Evolutionary conservation across 2,329 filamentous ascomycete genomes (phyloP), one percentile per base, ranked within the genome.

Genomic region (Aspergillus alliaceus): DNA sequence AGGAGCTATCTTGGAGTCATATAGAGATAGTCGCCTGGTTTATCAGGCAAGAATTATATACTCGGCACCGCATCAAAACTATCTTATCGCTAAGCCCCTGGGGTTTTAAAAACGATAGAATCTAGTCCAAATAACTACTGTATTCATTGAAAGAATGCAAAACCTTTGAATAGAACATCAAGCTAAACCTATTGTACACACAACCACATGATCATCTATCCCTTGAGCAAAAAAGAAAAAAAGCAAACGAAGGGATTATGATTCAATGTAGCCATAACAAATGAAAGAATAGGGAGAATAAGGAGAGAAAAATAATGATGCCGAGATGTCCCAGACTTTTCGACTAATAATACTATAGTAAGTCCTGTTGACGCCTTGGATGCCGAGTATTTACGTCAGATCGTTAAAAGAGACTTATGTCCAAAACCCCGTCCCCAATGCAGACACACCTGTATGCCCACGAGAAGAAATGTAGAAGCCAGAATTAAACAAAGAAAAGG

Each of bases 331-430:
- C 56, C 59, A 60, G 55, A 62, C 54, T 62, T 56, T 62, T 65
- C 57, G 56, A 61, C 58, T 57, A 58, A 58, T 61, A 59, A 56
- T 59, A 56, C 56, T 54, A 60, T 54, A 59, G 54, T 40, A 60
- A 40, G 51, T 58, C 64, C 58, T 56, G 58, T 63, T 65, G 63
- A 67, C 63, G 64, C 65, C 65, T 58, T 53, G 59, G 57, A 67
- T 67, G 65, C 65, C 64, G 58, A 60, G 59, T 67, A 67, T 66
- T 59, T 67, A 65, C 61, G 64, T 67, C 61, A 61, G 56, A 57
- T 67, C 65, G 62, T 66, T 61, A 50, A 61, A 48, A 49, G 57
- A 56, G 54, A 61, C 40, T n/a, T 54, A 56, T 65, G 60, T 64
- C 49, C 65, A 64, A 52, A 44, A 24, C 34, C 51, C 27, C 54